Evolutionary conservation across 768 basidiomycete genomes (phyloP).

Genomic region (Xanthoconium stramineum): DNA sequence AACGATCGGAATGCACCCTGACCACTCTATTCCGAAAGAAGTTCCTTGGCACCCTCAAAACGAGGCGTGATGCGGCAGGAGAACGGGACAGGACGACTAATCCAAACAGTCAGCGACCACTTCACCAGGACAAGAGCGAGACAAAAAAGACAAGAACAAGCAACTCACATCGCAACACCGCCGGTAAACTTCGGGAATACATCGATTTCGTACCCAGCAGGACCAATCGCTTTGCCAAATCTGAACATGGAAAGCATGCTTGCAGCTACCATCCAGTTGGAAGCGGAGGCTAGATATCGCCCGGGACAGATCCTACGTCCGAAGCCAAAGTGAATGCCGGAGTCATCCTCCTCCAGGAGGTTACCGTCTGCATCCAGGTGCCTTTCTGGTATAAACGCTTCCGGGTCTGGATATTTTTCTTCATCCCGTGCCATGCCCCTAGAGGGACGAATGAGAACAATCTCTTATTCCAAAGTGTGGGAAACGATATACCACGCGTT

Average conservation of each 20-base stretch:
- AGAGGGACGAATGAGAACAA: not conserved
- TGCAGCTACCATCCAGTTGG: conserved; percentile 19
- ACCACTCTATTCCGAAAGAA: not conserved
- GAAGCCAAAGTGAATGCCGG: conserved; percentile 32
- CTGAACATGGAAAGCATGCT: conserved; percentile 20
- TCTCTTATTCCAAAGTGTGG: no score
- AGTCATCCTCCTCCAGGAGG: conserved; percentile 19
- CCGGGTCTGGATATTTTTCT: conserved; percentile 27
- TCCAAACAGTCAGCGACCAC: not conserved
- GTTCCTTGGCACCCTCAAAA: conserved; percentile 3
- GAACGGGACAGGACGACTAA: conserved; percentile 17
- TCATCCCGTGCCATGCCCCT: conserved; percentile 26
- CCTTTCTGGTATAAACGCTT: conserved; percentile 34
- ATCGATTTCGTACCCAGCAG: conserved; percentile 22
- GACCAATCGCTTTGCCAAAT: conserved; percentile 21
- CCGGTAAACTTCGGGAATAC: conserved; percentile 18
- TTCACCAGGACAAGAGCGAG: not conserved
- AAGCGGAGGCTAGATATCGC: conserved; percentile 15
- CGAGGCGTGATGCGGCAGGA: conserved; percentile 20
- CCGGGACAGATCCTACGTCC: conserved; percentile 29
- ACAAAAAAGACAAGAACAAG: no score
- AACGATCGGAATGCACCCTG: not conserved
- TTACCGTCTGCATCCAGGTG: conserved; percentile 23
- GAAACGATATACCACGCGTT: conserved; percentile 18
- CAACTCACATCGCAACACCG: conserved; percentile 16